Base-by-base conservation (phyloP, 2,329 filamentous ascomycete genomes). In the Alternaria atra region DNA sequence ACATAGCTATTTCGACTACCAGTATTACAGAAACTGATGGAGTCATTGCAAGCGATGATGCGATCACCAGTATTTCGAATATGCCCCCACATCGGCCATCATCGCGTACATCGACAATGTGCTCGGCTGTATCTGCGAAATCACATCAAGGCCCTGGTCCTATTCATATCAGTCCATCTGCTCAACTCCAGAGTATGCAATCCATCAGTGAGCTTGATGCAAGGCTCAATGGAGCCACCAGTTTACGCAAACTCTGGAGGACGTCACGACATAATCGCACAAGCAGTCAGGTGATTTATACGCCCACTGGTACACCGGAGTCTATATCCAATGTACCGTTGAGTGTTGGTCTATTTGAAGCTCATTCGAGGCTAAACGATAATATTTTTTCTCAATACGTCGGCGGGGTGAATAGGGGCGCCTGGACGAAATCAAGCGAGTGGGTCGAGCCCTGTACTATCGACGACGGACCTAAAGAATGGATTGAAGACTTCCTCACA, bases 131-230 rank as follows among this genome's bases (percentile, higher is more conserved):
- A 35, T 61, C 58, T 12, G 42, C 42, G 27, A 52, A 34, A 20
- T 61, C 54, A n/a, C 25, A 57, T n/a, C 34, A 52, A 37, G 54
- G 35, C 6, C 48, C 54, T 44, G 60, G 60, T 2, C 52, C 55
- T 25, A 63, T 63, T 10, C 37, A 60, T 17, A 60, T 63, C 4
- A 52, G 17, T 15, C 60, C 56, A 4, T 63, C 60, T 9, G 25
- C 52, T 12, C 56, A 63, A 15, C 60, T 63, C 15, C 46, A 60
- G 42, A 63, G 43, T 12, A 63, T 63, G 60, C 60, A 63, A 52
- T 59, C 52, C 6, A 48, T 63, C 12, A 55, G 52, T 8, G 42
- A 60, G 15, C 51, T 51, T 13, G 40, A 58, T 34, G 35, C 35
- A 15, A 48, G 30, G 23, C 35, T 63, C 3, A 20, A 34, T 34